Percentiles rank a stretch among this genome's conserved stretches.
phyloP scores from a whole-genome alignment of 345 rosid species.

The Arabidopsis thaliana region TAIR10.1 NC_003071.7:10120001-10120500 shows the following conservation, averaged over 20 bases:
- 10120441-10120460: slow-evolving; percentile 48
- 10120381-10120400: slow-evolving; percentile 57
- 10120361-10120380: slow-evolving; percentile 48
- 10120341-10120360: slow-evolving; percentile 61
- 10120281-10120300: slow-evolving; percentile 57
- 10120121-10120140: neutral
- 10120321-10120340: slow-evolving; percentile 62
- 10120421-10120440: slow-evolving; percentile 34
- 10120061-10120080: neutral
- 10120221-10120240: slow-evolving; percentile 9
- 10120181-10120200: no score
- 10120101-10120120: slow-evolving; percentile 1
- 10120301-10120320: slow-evolving; percentile 71
- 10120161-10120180: no score
- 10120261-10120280: slow-evolving; percentile 47
- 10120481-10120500: slow-evolving; percentile 73
- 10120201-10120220: neutral
- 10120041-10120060: neutral
- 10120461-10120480: slow-evolving; percentile 72
- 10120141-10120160: neutral
- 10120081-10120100: slow-evolving; percentile 4
- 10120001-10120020: no score
- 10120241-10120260: slow-evolving; percentile 49
- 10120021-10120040: no score
- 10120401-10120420: slow-evolving; percentile 52